Evolutionary conservation across 805 yeast genomes (phyloP), one percentile per base, ranked within the genome.

Genomic region (Komagataella phaffii): DNA sequence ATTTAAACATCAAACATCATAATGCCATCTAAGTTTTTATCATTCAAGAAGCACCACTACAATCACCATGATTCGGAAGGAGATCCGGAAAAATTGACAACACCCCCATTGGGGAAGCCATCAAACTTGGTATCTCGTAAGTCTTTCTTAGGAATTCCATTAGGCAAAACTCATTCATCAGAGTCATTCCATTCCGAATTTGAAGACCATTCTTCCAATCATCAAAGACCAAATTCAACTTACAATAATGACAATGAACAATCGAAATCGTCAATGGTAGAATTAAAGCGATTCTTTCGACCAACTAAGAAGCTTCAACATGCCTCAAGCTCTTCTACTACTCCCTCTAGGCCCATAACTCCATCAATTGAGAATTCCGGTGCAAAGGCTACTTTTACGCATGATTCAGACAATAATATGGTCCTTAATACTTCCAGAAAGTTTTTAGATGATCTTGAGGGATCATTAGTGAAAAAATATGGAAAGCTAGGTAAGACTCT

Each of bases 401-500:
- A 68, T 53, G 72, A 68, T 53, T 66, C 68, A 7, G 61, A 68
- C 43, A 67, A 68, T 52, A 68, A 68, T 54, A 68, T 68, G 72
- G 65, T 68, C 53, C 68, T 68, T 44, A 65, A 67, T 52, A 59
- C 71, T 1, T 67, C 64, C 49, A 64, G 64, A 21, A 61, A 62
- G 47, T 67, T 68, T 52, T 67, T 67, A 66, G 76, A 74, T 56
- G 79, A 74, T 55, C 73, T 73, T 45, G 82, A 77, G 54, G 77
- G 81, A 12, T 71, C 75, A 0, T 62, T 79, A 49, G 73, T 74
- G 10, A 73, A 72, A 53, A 81, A 85, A 59, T 86, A 85, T 62
- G 88, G 91, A 52, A 82, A 79, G 56, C 64, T 83, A 55, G 90
- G 91, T 49, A 83, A 83, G 61, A 75, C 82, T 53, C 65, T 86